Evolutionary conservation across 495 filamentous ascomycete genomes (phyloP).

Genomic region (Recurvomyces mirabilis): DNA sequence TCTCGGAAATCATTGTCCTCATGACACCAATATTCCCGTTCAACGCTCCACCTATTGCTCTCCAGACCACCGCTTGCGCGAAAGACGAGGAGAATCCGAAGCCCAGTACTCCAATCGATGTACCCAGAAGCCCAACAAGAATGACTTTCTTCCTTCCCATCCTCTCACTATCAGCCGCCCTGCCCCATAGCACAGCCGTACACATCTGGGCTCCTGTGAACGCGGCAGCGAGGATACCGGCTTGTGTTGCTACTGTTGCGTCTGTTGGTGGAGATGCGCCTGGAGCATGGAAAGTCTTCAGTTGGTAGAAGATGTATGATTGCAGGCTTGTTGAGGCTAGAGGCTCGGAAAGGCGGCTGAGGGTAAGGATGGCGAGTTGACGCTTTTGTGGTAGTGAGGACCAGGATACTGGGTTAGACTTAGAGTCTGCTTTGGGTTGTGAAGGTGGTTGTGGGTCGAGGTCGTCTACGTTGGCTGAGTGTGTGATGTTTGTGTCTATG

Average conservation of each 20-base stretch:
- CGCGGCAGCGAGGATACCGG: slow-evolving; percentile 64
- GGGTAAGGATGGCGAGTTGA: slow-evolving; percentile 62
- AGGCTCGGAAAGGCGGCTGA: slow-evolving; percentile 67
- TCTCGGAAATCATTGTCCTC: slow-evolving; percentile 72
- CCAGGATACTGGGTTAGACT: slow-evolving; percentile 31
- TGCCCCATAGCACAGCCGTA: slow-evolving; percentile 77
- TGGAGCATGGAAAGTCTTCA: slow-evolving; percentile 38
- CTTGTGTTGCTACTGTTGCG: slow-evolving; percentile 55
- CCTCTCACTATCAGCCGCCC: slow-evolving; percentile 57
- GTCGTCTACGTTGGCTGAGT: slow-evolving; percentile 1
- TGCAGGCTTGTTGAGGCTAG: slow-evolving; percentile 67
- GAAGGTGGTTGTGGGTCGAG: slow-evolving; percentile 3
- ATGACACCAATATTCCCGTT: slow-evolving; percentile 76
- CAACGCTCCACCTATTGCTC: slow-evolving; percentile 57
- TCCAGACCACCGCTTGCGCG: slow-evolving; percentile 59
- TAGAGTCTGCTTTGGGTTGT: slow-evolving; percentile 5
- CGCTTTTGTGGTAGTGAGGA: slow-evolving; percentile 53
- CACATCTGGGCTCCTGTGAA: slow-evolving; percentile 78
- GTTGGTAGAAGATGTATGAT: slow-evolving; percentile 48
- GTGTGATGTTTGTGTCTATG: background rate
- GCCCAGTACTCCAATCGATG: slow-evolving; percentile 59
- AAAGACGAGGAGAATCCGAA: slow-evolving; percentile 70
- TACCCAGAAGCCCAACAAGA: slow-evolving; percentile 62
- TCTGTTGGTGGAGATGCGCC: slow-evolving; percentile 18
- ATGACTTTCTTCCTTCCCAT: slow-evolving; percentile 68